phyloP scores from a whole-genome alignment of 106 monocot species.

The Dioscorea zingiberensis region DNA sequence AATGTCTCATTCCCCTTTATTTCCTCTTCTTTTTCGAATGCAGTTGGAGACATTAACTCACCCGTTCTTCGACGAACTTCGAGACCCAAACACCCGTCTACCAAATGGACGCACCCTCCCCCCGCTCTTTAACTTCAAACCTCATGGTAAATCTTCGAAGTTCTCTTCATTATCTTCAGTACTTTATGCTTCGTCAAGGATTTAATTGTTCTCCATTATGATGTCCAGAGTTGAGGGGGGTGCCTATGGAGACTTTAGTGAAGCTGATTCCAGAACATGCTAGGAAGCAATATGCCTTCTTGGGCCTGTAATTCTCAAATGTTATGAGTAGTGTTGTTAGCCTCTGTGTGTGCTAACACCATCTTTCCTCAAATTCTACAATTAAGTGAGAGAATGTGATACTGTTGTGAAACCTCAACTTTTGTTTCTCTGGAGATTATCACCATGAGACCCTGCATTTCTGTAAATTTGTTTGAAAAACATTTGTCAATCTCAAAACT shows the following conservation, averaged over 20 bases:
- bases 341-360: too few species aligned
- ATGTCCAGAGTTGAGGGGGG: constrained; percentile 7
- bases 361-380: too few species aligned
- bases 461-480: too few species aligned
- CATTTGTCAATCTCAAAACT: too few species aligned
- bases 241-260: constrained; percentile 3
- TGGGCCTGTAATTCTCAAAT: not conserved
- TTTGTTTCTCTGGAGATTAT: too few species aligned
- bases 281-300: constrained; percentile 6
- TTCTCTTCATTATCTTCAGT: not conserved
- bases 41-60: constrained; percentile 71
- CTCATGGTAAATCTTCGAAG: constrained; percentile 32
- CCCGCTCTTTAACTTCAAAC: constrained; percentile 65
- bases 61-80: constrained; percentile 83
- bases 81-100: constrained; percentile 58
- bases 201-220: not conserved
- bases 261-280: constrained; percentile 15
- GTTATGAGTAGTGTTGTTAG: too few species aligned
- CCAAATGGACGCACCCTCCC: constrained; percentile 66
- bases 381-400: too few species aligned
- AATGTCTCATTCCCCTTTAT: not conserved
- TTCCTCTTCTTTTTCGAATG: not conserved
- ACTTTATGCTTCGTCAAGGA: not conserved
- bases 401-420: too few species aligned
- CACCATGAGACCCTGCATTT: too few species aligned